phyloP scores from a whole-genome alignment of 108 stramenopile species.

The Stephanodiscus minutulus region DNA sequence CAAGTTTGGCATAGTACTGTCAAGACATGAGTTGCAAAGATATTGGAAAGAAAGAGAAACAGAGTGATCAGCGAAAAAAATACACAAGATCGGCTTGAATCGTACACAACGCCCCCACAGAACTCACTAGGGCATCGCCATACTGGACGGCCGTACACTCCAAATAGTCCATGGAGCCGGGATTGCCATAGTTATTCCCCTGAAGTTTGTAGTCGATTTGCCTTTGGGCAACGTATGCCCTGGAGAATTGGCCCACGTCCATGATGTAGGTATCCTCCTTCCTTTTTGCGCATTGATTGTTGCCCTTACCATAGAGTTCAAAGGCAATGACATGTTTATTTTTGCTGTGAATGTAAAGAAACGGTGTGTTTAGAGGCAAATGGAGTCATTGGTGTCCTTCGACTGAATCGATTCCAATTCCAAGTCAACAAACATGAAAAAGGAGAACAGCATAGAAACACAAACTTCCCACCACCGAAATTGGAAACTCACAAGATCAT shows the following conservation, averaged over 20 bases:
- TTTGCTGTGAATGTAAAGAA: constrained; percentile 26
- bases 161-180: constrained; percentile 29
- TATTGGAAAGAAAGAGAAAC: background rate
- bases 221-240: constrained; percentile 41
- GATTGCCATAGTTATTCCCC: constrained; percentile 42
- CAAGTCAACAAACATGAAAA: background rate
- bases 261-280: constrained; percentile 29
- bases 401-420: background rate
- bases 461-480: background rate
- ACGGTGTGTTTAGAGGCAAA: background rate
- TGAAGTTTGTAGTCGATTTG: constrained; percentile 26
- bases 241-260: constrained; percentile 42
- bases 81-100: background rate
- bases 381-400: background rate
- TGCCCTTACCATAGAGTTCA: constrained; percentile 30
- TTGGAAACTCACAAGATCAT: constrained; percentile 36
- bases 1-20: constrained; percentile 48
- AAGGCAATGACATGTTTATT: constrained; percentile 42
- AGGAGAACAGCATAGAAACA: too few relatives aligned
- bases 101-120: background rate
- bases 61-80: background rate
- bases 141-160: constrained; percentile 29
- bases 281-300: constrained; percentile 41
- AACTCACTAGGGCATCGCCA: constrained; percentile 33
- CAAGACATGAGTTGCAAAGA: background rate